Evolutionary conservation across 1,284 basidiomycete genomes (phyloP), one percentile per base, ranked within the genome.

Genomic region (Ganoderma resinaceum): DNA sequence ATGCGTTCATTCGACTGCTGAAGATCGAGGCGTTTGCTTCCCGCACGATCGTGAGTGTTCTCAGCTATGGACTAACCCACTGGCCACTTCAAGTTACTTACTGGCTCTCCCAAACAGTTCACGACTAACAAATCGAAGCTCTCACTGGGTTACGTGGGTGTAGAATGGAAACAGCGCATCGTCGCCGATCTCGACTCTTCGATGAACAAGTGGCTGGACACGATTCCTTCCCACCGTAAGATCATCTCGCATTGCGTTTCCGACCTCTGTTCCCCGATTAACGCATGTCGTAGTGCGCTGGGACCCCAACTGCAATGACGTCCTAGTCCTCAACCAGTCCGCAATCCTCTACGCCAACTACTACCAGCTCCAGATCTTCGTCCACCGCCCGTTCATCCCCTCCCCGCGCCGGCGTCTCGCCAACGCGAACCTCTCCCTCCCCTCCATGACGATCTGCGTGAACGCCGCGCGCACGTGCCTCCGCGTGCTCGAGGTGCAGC

Each of bases 301-400:
- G 94, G 91, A 95, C 75, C 89, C 92, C 0, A 82, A 86, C 38
- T 38, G 88, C 31, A 82, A 88, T 70, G 81, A 92, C 70, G 62
- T 66, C 0, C 71, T 79, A 1, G 89, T 90, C 73, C 92, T 95
- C 79, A 83, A 87, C 68, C 93, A 95, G 80, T 92, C 91, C 0
- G 90, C 88, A 0, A 73, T 81, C 16, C 83, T 95, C 3, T 93
- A 93, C 73, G 79, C 85, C 2, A 81, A 83, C 11, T 95, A 92
- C 76, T 94, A 95, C 76, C 84, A 90, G 68, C 82, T 91, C n/a
- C 91, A 92, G 74, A 95, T 95, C 75, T 84, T 91, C 52, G 89
- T 95, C 53, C 94, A 95, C 76, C 86, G 94, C 7, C 92, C 92
- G 0, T 95, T 95, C 80, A 94, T 95, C 65, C 91, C 92, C 0